Evolutionary conservation across 768 basidiomycete species (phyloP).

Genomic region (Collybia mongolica): DNA sequence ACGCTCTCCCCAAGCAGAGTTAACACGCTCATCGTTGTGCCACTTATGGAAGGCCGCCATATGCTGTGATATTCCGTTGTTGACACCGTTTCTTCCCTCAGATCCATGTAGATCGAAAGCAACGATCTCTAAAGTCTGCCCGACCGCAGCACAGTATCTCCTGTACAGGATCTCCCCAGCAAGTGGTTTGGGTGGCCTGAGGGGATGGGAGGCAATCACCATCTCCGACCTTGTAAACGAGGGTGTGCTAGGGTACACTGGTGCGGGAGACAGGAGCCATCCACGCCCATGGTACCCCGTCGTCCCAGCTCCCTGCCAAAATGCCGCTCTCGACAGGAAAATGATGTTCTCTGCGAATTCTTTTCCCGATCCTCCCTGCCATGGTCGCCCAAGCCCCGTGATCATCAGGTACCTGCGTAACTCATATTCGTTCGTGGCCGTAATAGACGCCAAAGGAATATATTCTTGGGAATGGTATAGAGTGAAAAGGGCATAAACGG

Average conservation of each 20-base stretch:
- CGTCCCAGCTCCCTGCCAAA: constrained; percentile 53
- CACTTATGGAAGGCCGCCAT: constrained; percentile 45
- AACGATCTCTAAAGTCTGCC: constrained; percentile 29
- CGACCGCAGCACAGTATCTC: constrained; percentile 29
- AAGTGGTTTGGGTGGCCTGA: constrained; percentile 46
- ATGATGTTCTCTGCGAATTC: constrained; percentile 20
- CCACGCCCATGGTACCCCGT: constrained; percentile 25
- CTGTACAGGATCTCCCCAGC: constrained; percentile 41
- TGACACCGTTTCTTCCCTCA: constrained; percentile 13
- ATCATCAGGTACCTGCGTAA: constrained; percentile 34
- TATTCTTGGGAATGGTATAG: constrained; percentile 35
- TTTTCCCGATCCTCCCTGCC: constrained; percentile 13
- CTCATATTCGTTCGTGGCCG: constrained; percentile 27
- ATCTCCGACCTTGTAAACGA: constrained; percentile 44
- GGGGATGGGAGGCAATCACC: constrained; percentile 50
- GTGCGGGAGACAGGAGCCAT: constrained; percentile 24
- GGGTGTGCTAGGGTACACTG: constrained; percentile 33
- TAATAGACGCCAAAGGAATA: constrained; percentile 36
- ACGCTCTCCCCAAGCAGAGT: constrained; percentile 42
- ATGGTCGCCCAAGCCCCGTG: constrained; percentile 32
- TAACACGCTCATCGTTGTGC: constrained; percentile 50
- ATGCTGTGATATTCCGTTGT: constrained; percentile 25
- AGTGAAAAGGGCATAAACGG: constrained; percentile 40
- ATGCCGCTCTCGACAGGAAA: constrained; percentile 39
- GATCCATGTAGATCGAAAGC: constrained; percentile 30